Evolutionary conservation across 805 yeast species (phyloP).

Genomic region (Candida nonsorbophila): DNA sequence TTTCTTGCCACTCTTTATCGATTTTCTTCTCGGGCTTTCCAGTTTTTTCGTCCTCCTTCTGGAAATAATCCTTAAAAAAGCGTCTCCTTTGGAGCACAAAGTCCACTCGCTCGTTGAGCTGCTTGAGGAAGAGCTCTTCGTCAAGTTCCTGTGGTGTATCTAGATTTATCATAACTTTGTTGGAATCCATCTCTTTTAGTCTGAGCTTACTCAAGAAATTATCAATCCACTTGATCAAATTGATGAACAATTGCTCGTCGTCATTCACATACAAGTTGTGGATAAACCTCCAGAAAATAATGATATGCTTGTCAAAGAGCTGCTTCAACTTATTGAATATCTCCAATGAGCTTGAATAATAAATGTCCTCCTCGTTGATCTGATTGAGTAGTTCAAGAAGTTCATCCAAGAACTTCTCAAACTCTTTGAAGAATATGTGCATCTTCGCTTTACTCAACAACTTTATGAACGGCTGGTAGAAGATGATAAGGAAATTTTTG

Average conservation of each 20-base stretch:
- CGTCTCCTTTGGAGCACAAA: constrained; percentile 32
- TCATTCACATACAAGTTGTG: constrained; percentile 83
- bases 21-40: constrained; percentile 13
- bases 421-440: constrained; percentile 32
- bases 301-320: constrained; percentile 68
- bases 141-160: constrained; percentile 19
- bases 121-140: constrained; percentile 24
- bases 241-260: constrained; percentile 62
- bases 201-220: constrained; percentile 59
- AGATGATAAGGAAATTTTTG: constrained; percentile 56
- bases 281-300: constrained; percentile 65
- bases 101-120: constrained; percentile 35
- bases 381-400: constrained; percentile 64
- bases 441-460: constrained; percentile 32
- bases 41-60: constrained; percentile 12
- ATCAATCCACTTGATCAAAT: constrained; percentile 70
- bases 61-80: constrained; percentile 30
- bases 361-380: constrained; percentile 47
- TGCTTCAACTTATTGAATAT: constrained; percentile 63
- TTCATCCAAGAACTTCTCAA: constrained; percentile 34
- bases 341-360: constrained; percentile 45
- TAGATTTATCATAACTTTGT: constrained; percentile 25
- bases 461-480: constrained; percentile 37
- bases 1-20: constrained; percentile 40
- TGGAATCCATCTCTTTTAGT: constrained; percentile 45